A percentile compares a stretch with the other conserved stretches of the same genome.
phyloP scores from a whole-genome alignment of 805 yeast species.

The Yamadazyma akitaensis region DNA sequence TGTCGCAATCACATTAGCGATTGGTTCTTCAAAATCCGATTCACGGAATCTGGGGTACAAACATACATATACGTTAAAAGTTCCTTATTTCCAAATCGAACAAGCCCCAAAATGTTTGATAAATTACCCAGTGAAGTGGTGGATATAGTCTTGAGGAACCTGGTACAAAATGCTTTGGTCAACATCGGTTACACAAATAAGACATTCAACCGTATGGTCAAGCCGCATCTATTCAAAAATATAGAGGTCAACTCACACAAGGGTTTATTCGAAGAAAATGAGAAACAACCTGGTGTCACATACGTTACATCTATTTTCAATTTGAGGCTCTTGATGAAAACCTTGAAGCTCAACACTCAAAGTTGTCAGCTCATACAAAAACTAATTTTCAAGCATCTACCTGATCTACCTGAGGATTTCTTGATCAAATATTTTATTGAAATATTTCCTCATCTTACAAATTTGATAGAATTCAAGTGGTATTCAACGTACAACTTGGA shows the following conservation, averaged over 20 bases:
- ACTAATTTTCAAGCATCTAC: constrained; percentile 16
- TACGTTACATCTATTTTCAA: constrained; percentile 16
- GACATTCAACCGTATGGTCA: constrained; percentile 7
- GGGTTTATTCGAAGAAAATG: not conserved
- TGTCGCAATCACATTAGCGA: not conserved
- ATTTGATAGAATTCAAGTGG: constrained; percentile 20
- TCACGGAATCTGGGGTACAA: constrained; percentile 13
- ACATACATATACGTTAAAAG: not conserved
- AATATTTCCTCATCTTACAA: constrained; percentile 16
- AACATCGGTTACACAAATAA: constrained; percentile 15
- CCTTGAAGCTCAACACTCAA: constrained; percentile 10
- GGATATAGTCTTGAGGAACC: constrained; percentile 11
- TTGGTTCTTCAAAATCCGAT: constrained; percentile 12
- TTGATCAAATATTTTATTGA: constrained; percentile 14
- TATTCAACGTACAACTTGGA: constrained; percentile 16
- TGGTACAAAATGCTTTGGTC: constrained; percentile 16
- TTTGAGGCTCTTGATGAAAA: constrained; percentile 19
- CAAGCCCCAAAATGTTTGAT: constrained; percentile 13
- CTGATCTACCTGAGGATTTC: constrained; percentile 25
- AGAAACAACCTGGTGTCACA: not conserved
- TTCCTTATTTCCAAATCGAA: not conserved
- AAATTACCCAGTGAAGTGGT: constrained; percentile 21
- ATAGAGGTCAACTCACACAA: constrained; percentile 16
- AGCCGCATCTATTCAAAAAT: constrained; percentile 16
- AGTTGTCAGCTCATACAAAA: constrained; percentile 14